phyloP scores from a whole-genome alignment of 768 basidiomycete genomes.

The Albatrellus ellisii region DNA sequence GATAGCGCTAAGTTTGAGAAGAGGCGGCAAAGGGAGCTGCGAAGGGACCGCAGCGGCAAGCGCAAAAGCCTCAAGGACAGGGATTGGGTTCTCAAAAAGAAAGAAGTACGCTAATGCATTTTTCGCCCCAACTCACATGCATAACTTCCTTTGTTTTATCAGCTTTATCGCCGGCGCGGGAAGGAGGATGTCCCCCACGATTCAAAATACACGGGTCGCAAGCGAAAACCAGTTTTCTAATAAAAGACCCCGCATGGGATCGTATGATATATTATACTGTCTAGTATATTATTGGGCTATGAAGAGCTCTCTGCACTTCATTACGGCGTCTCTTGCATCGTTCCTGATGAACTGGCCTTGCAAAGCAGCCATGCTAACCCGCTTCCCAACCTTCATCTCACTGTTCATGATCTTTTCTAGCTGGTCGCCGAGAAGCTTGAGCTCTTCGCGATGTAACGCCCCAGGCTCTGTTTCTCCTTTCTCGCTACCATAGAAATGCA shows the following conservation, averaged over 20 bases:
- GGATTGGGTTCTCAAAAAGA: slow-evolving; percentile 95
- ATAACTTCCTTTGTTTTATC: slow-evolving; percentile 8
- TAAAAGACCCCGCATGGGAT: slow-evolving; percentile 13
- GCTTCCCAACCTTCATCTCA: slow-evolving; percentile 37
- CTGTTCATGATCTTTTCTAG: slow-evolving; percentile 41
- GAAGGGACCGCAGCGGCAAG: slow-evolving; percentile 48
- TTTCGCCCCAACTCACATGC: slow-evolving; percentile 1
- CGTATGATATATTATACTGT: slow-evolving; percentile 2
- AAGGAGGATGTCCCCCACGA: slow-evolving; percentile 77
- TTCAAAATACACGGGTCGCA: slow-evolving; percentile 88
- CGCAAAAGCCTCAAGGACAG: slow-evolving; percentile 60
- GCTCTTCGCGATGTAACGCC: slow-evolving; percentile 24
- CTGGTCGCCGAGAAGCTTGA: slow-evolving; percentile 33
- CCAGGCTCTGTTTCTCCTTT: slow-evolving; percentile 17
- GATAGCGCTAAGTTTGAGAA: slow-evolving; percentile 59
- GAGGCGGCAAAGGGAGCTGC: slow-evolving; percentile 54
- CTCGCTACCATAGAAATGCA: slow-evolving; percentile 64
- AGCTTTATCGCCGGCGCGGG: slow-evolving; percentile 78
- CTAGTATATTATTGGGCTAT: background rate
- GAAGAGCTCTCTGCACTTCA: slow-evolving; percentile 32
- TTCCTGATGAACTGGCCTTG: slow-evolving; percentile 91
- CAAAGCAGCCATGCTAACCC: slow-evolving; percentile 90
- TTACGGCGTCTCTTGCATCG: slow-evolving; percentile 40
- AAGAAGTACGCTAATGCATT: slow-evolving; percentile 49
- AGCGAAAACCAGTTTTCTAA: slow-evolving; percentile 70